Evolutionary conservation across 345 rosid species (phyloP).

Genomic region (Microcos paniculata): DNA sequence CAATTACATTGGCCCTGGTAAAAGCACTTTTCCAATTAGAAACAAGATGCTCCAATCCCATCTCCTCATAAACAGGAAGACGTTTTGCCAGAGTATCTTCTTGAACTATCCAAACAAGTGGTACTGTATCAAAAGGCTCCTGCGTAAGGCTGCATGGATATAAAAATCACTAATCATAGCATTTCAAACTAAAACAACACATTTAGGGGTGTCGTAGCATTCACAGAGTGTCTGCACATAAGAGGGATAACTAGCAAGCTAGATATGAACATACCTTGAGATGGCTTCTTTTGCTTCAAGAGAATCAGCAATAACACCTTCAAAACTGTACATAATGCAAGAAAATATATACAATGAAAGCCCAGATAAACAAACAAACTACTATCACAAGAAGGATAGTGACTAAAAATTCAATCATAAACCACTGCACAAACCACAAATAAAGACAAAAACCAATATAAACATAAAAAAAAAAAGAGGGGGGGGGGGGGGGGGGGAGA

Average conservation of each 20-base stretch:
- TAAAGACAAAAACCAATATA: slow-evolving; percentile 15
- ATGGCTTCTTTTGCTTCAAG: slow-evolving; percentile 80
- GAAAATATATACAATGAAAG: slow-evolving; percentile 24
- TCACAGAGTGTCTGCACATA: not conserved
- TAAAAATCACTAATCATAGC: slow-evolving; percentile 52
- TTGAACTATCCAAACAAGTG: slow-evolving; percentile 91
- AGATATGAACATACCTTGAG: slow-evolving; percentile 50
- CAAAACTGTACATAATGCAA: slow-evolving; percentile 60
- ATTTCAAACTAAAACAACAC: slow-evolving; percentile 28
- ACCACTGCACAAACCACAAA: not conserved
- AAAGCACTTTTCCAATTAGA: slow-evolving; percentile 75
- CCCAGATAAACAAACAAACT: slow-evolving; percentile 20
- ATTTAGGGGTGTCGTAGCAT: slow-evolving; percentile 2
- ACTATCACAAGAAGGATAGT: not conserved
- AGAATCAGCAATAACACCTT: slow-evolving; percentile 82
- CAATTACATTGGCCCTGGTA: slow-evolving; percentile 72
- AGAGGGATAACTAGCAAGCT: not conserved
- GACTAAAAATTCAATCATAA: not conserved
- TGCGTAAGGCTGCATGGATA: slow-evolving; percentile 96
- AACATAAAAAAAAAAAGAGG: not conserved
- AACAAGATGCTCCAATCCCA: slow-evolving; percentile 58
- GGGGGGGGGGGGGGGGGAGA: not conserved
- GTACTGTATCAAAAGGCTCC: slow-evolving; percentile 91
- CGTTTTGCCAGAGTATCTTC: slow-evolving; percentile 84
- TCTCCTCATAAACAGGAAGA: slow-evolving; percentile 62